Evolutionary conservation across 495 filamentous ascomycete genomes (phyloP).

Genomic region (Durotheca rogersii): DNA sequence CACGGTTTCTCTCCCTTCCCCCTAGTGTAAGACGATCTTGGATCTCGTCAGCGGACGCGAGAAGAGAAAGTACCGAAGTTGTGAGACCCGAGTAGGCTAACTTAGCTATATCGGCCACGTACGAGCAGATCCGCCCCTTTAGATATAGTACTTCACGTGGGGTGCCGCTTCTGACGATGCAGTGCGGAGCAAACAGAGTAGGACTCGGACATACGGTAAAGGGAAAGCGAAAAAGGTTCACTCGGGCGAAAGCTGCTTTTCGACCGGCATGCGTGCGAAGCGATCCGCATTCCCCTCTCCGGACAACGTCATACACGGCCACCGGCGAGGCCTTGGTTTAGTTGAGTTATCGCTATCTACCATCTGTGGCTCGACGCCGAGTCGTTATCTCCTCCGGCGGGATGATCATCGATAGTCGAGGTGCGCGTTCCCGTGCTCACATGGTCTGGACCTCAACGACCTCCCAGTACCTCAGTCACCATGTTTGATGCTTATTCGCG

Average conservation of each 20-base stretch:
- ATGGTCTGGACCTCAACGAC: neutral
- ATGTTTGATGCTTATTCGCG: slow-evolving; percentile 5
- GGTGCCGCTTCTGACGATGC: neutral
- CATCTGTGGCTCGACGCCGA: no score
- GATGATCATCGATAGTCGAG: slow-evolving; percentile 7
- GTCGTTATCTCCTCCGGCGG: neutral
- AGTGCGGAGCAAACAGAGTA: slow-evolving; percentile 1
- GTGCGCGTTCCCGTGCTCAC: slow-evolving; percentile 6
- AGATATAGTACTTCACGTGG: neutral
- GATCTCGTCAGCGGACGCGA: neutral
- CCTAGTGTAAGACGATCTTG: neutral
- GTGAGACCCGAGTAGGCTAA: slow-evolving; percentile 8
- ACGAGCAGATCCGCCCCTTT: neutral
- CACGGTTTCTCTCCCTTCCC: neutral
- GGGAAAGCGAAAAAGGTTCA: neutral
- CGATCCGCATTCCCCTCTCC: slow-evolving; percentile 13
- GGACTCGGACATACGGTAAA: neutral
- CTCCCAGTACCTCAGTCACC: neutral
- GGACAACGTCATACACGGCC: slow-evolving; percentile 19
- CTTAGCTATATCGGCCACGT: neutral
- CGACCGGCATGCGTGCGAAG: slow-evolving; percentile 4
- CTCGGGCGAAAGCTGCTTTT: neutral
- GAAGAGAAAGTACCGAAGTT: neutral
- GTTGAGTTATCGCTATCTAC: neutral
- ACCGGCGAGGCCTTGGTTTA: neutral